phyloP scores from a whole-genome alignment of 2,329 filamentous ascomycete genomes.

The Ophiostoma sp. region DNA sequence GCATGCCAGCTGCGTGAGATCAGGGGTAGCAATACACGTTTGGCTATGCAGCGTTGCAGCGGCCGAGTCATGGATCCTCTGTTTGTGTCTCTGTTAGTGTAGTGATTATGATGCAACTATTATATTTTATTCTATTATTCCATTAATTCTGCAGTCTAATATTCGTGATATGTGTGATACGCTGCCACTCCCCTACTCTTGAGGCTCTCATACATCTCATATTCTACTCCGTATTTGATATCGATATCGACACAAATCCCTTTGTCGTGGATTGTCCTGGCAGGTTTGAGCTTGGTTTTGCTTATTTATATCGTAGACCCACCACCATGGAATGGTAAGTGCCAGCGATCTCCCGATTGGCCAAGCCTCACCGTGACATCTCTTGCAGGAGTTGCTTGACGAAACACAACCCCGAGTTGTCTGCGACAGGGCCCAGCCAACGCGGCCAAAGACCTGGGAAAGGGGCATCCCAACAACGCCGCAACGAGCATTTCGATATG shows the following conservation, averaged over 20 bases:
- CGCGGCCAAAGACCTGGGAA: not conserved
- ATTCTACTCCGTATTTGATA: not conserved
- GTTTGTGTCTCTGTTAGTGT: not conserved
- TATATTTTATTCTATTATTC: not conserved
- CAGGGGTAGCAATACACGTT: not conserved
- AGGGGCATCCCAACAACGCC: not conserved
- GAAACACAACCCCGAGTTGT: conserved; percentile 6
- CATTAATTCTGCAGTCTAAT: no score
- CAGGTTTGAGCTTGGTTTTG: conserved; percentile 10
- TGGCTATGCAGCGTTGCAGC: not conserved
- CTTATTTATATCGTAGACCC: not conserved
- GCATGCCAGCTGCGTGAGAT: not conserved
- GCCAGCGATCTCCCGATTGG: conserved; percentile 7
- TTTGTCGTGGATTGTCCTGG: not conserved
- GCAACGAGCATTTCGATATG: not conserved
- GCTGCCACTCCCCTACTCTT: not conserved
- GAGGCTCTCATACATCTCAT: not conserved
- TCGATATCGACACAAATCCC: not conserved
- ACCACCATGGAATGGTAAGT: not conserved
- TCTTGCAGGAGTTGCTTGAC: not conserved
- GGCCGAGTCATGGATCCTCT: not conserved
- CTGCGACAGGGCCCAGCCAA: conserved; percentile 4
- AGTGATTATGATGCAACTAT: not conserved
- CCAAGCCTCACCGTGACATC: not conserved
- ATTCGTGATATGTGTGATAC: not conserved